Percentiles rank a stretch among this genome's conserved stretches.
These are phyloP conservation scores for Diaporthe sp. DNA, from an alignment of 2,329 filamentous ascomycete species.

Conservation along the genomic window DNA sequence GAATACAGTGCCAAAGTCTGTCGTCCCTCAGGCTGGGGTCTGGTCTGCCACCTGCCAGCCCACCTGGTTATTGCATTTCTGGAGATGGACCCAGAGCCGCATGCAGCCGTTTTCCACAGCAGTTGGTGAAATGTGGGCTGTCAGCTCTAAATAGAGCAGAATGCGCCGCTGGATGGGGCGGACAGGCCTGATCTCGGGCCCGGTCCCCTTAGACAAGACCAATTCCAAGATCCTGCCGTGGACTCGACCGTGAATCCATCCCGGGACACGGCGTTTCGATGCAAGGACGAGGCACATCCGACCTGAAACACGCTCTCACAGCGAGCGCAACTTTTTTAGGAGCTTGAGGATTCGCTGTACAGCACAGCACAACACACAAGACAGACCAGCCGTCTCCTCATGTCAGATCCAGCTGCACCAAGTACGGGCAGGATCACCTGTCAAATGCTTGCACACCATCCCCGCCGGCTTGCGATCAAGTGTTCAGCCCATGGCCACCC, in stretches of 20 bases:
- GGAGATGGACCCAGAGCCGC: constrained; percentile 3
- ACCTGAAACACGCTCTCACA: constrained; percentile 24
- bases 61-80: background rate
- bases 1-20: background rate
- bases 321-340: constrained; percentile 1
- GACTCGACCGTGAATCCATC: background rate
- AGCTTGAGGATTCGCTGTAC: constrained; percentile 13
- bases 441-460: constrained; percentile 22
- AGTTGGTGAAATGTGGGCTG: constrained; percentile 31
- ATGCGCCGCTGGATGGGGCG: constrained; percentile 21
- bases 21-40: background rate
- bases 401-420: constrained; percentile 16
- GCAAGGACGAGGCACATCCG: constrained; percentile 18
- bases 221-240: constrained; percentile 15
- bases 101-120: background rate
- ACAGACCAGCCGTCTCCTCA: background rate
- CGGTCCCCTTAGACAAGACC: constrained; percentile 12
- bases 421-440: constrained; percentile 30
- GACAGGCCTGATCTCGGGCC: constrained; percentile 6
- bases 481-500: constrained; percentile 3
- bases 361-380: constrained; percentile 2
- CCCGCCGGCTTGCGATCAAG: constrained; percentile 5
- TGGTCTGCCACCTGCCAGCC: background rate
- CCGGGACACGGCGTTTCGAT: constrained; percentile 8
- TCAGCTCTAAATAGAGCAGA: constrained; percentile 37